Evolutionary conservation across 768 basidiomycete species (phyloP).

Genomic region (Russula olivacea): DNA sequence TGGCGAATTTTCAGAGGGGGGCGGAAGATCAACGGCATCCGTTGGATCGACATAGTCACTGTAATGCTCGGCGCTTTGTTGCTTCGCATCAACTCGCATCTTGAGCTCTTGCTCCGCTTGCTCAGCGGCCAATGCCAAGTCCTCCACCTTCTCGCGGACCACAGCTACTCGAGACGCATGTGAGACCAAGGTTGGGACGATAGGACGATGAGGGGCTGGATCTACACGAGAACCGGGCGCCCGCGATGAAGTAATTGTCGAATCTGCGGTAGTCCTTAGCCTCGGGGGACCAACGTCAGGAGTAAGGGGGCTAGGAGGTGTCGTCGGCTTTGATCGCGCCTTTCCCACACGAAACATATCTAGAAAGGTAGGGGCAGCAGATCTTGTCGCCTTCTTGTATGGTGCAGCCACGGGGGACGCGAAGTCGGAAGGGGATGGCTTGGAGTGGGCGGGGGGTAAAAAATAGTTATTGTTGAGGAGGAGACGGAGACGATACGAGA

Average conservation of each 20-base stretch:
- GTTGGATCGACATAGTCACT: conserved; percentile 76
- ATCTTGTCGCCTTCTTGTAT: conserved; percentile 43
- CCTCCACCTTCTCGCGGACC: conserved; percentile 74
- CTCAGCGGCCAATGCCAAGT: conserved; percentile 62
- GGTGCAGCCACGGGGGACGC: conserved; percentile 36
- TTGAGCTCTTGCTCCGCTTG: conserved; percentile 72
- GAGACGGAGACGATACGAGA: conserved; percentile 75
- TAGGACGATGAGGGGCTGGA: conserved; percentile 25
- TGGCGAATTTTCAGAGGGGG: conserved; percentile 59
- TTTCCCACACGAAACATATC: conserved; percentile 68
- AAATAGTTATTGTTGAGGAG: conserved; percentile 86
- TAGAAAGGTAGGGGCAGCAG: conserved; percentile 51
- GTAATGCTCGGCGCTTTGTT: conserved; percentile 37
- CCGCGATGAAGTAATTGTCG: conserved; percentile 20
- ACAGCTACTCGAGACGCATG: conserved; percentile 55
- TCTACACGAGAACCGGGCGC: conserved; percentile 24
- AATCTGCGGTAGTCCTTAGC: conserved; percentile 27
- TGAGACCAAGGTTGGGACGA: conserved; percentile 12
- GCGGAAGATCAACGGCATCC: conserved; percentile 74
- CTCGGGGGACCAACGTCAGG: conserved; percentile 33
- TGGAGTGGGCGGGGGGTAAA: conserved; percentile 80
- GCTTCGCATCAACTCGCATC: conserved; percentile 44
- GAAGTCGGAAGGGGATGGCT: conserved; percentile 67
- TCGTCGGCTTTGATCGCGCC: conserved; percentile 57
- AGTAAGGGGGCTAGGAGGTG: conserved; percentile 35